A percentile compares a stretch with the other conserved stretches of the same genome.
Evolutionary conservation across 2,329 filamentous ascomycete species (phyloP).

Genomic region (Diaporthe vexans): DNA sequence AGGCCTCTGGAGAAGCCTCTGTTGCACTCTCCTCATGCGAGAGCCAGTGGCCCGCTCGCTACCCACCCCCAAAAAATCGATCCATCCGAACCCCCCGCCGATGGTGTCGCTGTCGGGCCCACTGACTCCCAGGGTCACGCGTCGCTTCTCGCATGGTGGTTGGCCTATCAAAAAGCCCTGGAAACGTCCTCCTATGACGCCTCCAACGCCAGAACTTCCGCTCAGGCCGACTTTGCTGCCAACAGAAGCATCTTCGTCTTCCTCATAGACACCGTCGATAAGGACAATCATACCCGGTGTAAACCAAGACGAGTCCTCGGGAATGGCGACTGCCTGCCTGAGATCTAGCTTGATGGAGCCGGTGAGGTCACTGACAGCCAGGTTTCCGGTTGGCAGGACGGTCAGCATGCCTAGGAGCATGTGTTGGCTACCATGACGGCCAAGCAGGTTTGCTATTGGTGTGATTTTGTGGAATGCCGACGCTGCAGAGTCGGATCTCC

Average conservation of each 20-base stretch:
- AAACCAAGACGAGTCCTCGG: conserved; percentile 91
- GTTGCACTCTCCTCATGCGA: conserved; percentile 86
- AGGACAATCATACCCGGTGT: conserved; percentile 96
- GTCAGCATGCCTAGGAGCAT: conserved; percentile 88
- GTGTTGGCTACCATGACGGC: conserved; percentile 86
- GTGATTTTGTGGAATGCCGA: conserved; percentile 86
- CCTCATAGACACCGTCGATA: conserved; percentile 95
- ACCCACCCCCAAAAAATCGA: conserved; percentile 93
- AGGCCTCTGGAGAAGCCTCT: conserved; percentile 69
- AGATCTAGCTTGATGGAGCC: conserved; percentile 90
- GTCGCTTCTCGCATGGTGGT: conserved; percentile 89
- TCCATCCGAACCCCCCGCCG: conserved; percentile 93
- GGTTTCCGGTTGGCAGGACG: conserved; percentile 82
- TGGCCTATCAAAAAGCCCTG: conserved; percentile 92
- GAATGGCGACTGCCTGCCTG: conserved; percentile 83
- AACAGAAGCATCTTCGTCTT: conserved; percentile 81
- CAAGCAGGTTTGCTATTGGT: conserved; percentile 81
- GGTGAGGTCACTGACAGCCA: conserved; percentile 88
- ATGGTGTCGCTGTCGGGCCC: conserved; percentile 73
- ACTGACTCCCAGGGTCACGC: conserved; percentile 81
- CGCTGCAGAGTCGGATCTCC: conserved; percentile 72
- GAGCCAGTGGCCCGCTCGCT: conserved; percentile 87
- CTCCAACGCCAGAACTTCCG: conserved; percentile 85
- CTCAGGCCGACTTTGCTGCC: conserved; percentile 71
- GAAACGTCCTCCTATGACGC: conserved; percentile 92